Evolutionary conservation across 2,329 filamentous ascomycete species (phyloP).

Genomic region (Trichoderma sp.): DNA sequence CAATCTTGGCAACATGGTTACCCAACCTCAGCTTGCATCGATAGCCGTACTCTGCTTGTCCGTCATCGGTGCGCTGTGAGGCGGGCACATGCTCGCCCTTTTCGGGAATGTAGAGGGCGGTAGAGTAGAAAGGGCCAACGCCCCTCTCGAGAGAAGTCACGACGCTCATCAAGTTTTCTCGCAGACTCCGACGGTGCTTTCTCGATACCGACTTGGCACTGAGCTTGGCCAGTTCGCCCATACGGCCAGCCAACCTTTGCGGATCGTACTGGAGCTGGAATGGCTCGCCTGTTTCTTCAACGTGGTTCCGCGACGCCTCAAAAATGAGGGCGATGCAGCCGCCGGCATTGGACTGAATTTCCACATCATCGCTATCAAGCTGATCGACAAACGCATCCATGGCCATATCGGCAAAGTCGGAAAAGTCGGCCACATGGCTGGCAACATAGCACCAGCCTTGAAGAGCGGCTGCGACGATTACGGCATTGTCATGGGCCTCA

Average conservation of each 20-base stretch:
- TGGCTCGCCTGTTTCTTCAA: conserved; percentile 48
- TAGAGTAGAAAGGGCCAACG: conserved; percentile 54
- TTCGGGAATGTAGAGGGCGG: conserved; percentile 40
- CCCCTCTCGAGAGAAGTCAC: conserved; percentile 53
- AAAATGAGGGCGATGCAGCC: conserved; percentile 80
- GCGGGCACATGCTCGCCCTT: conserved; percentile 44
- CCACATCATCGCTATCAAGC: conserved; percentile 68
- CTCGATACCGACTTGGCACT: conserved; percentile 51
- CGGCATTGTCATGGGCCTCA: conserved; percentile 66
- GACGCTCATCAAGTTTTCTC: conserved; percentile 49
- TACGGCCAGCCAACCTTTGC: conserved; percentile 45
- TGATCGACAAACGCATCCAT: conserved; percentile 83
- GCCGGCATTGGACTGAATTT: conserved; percentile 74
- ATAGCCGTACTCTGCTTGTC: conserved; percentile 51
- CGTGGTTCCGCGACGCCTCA: conserved; percentile 59
- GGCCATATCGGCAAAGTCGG: conserved; percentile 66
- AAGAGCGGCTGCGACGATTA: conserved; percentile 70
- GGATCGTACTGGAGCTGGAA: conserved; percentile 52
- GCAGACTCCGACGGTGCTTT: conserved; percentile 46
- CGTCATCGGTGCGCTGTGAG: conserved; percentile 41
- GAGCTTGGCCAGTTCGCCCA: conserved; percentile 46
- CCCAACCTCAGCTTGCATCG: conserved; percentile 50
- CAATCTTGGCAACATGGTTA: conserved; percentile 44
- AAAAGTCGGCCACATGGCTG: conserved; percentile 72
- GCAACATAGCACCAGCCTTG: conserved; percentile 78